A percentile compares a stretch with the other conserved stretches of the same genome.
These are phyloP conservation scores for Trametes cinnabarina DNA, from an alignment of 768 basidiomycete species.

Conservation along the genomic window DNA sequence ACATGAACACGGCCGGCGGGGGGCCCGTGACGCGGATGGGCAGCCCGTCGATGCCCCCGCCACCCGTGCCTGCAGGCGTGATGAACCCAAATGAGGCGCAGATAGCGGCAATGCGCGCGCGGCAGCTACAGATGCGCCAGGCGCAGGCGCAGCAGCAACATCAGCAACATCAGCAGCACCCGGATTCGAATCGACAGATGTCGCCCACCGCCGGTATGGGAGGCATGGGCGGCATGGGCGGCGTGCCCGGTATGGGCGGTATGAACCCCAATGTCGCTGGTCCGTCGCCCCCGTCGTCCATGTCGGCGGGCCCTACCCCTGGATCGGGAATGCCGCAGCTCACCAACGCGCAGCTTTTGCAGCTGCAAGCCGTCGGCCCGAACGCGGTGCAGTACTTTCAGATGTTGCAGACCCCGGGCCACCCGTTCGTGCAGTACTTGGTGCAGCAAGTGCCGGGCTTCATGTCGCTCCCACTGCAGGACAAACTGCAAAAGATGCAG, in stretches of 20 bases:
- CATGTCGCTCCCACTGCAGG: slow-evolving; percentile 44
- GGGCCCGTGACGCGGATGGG: slow-evolving; percentile 11
- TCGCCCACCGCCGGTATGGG: slow-evolving; percentile 17
- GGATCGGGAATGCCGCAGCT: slow-evolving; percentile 10
- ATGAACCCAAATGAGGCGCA: slow-evolving; percentile 31
- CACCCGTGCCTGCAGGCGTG: slow-evolving; percentile 33
- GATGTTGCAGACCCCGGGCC: slow-evolving; percentile 51
- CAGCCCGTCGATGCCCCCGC: slow-evolving; percentile 29
- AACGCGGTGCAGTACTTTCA: slow-evolving; percentile 43
- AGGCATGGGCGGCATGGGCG: slow-evolving; percentile 7
- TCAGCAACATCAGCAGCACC: slow-evolving; percentile 18
- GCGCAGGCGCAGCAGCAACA: slow-evolving; percentile 12
- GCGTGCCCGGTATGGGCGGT: slow-evolving; percentile 6
- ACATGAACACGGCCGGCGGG: background rate
- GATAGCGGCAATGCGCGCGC: slow-evolving; percentile 29
- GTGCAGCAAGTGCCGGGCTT: slow-evolving; percentile 52
- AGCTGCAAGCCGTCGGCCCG: slow-evolving; percentile 27
- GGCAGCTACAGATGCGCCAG: slow-evolving; percentile 36
- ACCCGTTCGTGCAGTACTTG: slow-evolving; percentile 61
- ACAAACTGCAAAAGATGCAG: slow-evolving; percentile 61
- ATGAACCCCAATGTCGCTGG: slow-evolving; percentile 11
- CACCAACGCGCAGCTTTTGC: slow-evolving; percentile 19
- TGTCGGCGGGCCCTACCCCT: background rate
- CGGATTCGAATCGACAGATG: slow-evolving; percentile 23
- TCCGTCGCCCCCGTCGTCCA: slow-evolving; percentile 8